Conservation (phyloP, 192 early-diverging fungal species). For the Backusella mclennaniae region DNA sequence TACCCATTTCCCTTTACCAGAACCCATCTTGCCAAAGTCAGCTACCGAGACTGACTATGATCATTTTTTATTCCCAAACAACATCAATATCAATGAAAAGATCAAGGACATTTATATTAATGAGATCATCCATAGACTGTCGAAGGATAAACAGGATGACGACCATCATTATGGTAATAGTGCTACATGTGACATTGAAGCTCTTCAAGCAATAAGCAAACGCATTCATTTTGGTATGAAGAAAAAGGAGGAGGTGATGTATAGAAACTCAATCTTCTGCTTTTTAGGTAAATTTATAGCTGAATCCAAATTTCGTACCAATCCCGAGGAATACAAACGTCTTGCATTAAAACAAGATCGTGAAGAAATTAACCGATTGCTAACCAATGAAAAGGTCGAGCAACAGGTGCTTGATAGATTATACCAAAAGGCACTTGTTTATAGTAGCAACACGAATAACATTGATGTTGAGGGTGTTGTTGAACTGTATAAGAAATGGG, state of each 20-base stretch:
- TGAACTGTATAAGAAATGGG: constrained; percentile 87
- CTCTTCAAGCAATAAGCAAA: constrained; percentile 88
- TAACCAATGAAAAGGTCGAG: constrained; percentile 92
- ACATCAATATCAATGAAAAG: constrained; percentile 85
- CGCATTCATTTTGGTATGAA: constrained; percentile 92
- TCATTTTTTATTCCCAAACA: constrained; percentile 65
- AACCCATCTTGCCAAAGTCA: constrained; percentile 65
- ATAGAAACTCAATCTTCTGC: not conserved
- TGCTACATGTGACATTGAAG: constrained; percentile 91
- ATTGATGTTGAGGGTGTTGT: constrained; percentile 85
- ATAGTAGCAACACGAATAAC: constrained; percentile 67
- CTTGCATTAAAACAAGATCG: constrained; percentile 60
- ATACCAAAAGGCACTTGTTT: constrained; percentile 86
- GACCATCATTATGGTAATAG: constrained; percentile 91
- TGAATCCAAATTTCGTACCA: constrained; percentile 94
- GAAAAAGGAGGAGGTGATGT: not conserved
- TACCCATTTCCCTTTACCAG: constrained; percentile 57
- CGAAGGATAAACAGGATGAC: constrained; percentile 69
- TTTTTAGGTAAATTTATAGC: constrained; percentile 89
- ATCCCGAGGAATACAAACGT: constrained; percentile 36
- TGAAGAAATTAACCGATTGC: constrained; percentile 74
- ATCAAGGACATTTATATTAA: constrained; percentile 82
- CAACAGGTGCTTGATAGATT: constrained; percentile 77
- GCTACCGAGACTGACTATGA: constrained; percentile 61
- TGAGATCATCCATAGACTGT: constrained; percentile 64